Evolutionary conservation across 2,329 filamentous ascomycete species (phyloP).

Genomic region (Paracoccidioides lutzii): DNA sequence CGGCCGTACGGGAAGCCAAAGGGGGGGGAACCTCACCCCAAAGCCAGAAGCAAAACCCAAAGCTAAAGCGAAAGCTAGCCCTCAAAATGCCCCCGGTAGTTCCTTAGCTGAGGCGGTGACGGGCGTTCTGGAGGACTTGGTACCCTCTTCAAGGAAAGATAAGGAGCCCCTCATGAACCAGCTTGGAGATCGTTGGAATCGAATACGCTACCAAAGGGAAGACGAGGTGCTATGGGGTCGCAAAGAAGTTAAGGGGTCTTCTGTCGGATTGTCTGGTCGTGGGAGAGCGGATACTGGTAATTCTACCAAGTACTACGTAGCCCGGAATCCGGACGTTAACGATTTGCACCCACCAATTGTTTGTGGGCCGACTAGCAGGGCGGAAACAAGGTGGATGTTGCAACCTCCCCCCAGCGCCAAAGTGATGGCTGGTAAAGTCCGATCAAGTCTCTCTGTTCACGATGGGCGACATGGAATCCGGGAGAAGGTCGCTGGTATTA

Average conservation of each 20-base stretch:
- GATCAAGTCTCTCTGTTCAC: conserved; percentile 15
- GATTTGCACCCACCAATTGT: conserved; percentile 78
- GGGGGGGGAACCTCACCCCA: not conserved
- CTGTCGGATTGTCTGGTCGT: conserved; percentile 37
- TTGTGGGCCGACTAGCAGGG: conserved; percentile 54
- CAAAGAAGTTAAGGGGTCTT: conserved; percentile 44
- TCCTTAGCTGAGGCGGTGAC: not conserved
- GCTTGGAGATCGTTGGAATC: conserved; percentile 56
- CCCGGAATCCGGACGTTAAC: conserved; percentile 61
- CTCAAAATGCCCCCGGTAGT: conserved; percentile 12
- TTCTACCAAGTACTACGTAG: conserved; percentile 46
- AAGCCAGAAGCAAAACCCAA: too few relatives aligned
- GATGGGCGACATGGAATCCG: conserved; percentile 10
- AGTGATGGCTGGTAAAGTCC: conserved; percentile 76
- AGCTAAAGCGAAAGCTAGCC: too few relatives aligned
- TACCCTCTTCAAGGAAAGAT: conserved; percentile 26
- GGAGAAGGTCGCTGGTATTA: not conserved
- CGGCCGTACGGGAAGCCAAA: not conserved
- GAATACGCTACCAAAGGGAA: conserved; percentile 67
- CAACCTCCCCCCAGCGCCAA: conserved; percentile 82
- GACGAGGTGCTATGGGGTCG: conserved; percentile 66
- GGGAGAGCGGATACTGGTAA: conserved; percentile 24
- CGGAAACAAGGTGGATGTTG: conserved; percentile 78
- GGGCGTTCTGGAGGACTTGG: conserved; percentile 3
- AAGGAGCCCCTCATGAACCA: conserved; percentile 29